Percentiles rank a stretch among this genome's conserved stretches.
These are phyloP conservation scores for Pseudopithomyces chartarum DNA, from an alignment of 2,329 filamentous ascomycete species.

Conservation along the genomic window DNA sequence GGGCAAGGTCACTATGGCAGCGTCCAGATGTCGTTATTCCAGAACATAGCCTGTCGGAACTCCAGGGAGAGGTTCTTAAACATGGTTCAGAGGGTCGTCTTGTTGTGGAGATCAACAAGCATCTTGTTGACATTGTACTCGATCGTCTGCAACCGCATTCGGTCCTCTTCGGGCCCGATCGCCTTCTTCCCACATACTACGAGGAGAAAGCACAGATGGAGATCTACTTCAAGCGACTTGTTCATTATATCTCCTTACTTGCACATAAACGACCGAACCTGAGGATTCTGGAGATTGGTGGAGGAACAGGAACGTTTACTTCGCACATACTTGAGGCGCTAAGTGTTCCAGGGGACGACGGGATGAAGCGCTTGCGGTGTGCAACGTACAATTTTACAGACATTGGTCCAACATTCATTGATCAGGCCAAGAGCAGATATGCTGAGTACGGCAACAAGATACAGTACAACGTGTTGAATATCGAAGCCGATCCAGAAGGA, in stretches of 20 bases:
- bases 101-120: background rate
- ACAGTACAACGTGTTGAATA: background rate
- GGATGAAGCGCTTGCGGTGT: background rate
- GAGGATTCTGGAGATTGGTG: conserved; percentile 9
- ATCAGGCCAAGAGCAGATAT: conserved; percentile 19
- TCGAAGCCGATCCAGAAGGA: background rate
- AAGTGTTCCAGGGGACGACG: background rate
- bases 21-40: background rate
- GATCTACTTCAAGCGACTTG: background rate
- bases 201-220: background rate
- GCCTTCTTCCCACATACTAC: background rate
- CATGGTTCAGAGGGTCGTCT: background rate
- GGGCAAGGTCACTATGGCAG: background rate
- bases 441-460: background rate
- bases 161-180: background rate
- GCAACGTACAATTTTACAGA: conserved; percentile 23
- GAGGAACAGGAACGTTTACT: conserved; percentile 8
- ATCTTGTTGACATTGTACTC: background rate
- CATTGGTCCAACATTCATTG: conserved; percentile 23
- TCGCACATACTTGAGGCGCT: background rate
- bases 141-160: background rate
- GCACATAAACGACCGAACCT: conserved; percentile 4
- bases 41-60: background rate
- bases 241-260: background rate
- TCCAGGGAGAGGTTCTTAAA: background rate